A percentile compares a stretch with the other conserved stretches of the same genome.
These are phyloP conservation scores for Lasiodiplodia sp. DNA, from an alignment of 2,329 filamentous ascomycete species.

Conservation along the genomic window DNA sequence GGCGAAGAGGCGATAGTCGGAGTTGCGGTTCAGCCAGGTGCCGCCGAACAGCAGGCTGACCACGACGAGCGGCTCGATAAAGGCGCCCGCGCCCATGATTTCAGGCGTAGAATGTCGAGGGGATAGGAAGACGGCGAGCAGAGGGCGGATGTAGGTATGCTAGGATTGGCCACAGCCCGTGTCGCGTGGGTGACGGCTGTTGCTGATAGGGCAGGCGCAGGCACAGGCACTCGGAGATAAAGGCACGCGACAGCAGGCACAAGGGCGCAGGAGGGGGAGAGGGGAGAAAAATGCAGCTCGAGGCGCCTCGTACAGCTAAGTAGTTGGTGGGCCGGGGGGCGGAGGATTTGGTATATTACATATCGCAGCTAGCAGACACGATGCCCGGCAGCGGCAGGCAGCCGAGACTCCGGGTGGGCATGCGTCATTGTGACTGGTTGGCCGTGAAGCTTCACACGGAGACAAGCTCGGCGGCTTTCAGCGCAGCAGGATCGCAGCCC, in stretches of 20 bases:
- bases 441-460: not conserved
- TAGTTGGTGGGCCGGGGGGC: constrained; percentile 7
- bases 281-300: not conserved
- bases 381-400: constrained; percentile 1
- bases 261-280: not conserved
- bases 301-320: not conserved
- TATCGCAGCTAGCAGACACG: not conserved
- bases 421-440: constrained; percentile 20
- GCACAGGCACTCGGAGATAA: not conserved
- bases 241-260: constrained; percentile 16
- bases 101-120: not conserved
- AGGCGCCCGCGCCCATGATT: constrained; percentile 62
- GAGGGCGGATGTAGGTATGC: not conserved
- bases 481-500: not conserved
- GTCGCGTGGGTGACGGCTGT: not conserved
- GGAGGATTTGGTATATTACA: constrained; percentile 1
- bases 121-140: not conserved
- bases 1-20: constrained; percentile 46
- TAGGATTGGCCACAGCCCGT: not conserved
- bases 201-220: not conserved
- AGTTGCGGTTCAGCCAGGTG: constrained; percentile 67
- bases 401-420: constrained; percentile 9
- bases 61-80: constrained; percentile 69
- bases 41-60: constrained; percentile 66
- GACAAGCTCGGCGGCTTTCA: not conserved